Evolutionary conservation across 345 rosid genomes (phyloP), one percentile per base, ranked within the genome.

Genomic region (Psidium friedrichsthalianum): DNA sequence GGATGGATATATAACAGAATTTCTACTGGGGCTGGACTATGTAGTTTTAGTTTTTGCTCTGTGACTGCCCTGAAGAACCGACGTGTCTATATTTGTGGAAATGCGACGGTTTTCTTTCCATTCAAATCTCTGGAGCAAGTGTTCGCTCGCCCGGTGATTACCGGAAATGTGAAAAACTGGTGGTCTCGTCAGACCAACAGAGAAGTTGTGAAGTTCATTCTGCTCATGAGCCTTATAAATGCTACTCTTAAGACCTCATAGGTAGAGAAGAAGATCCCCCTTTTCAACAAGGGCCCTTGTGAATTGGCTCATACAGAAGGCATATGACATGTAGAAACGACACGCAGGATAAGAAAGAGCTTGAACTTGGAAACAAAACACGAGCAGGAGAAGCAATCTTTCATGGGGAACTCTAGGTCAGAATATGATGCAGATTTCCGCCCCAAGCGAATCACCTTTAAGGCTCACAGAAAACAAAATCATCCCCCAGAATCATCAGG

Each of bases 381-480:
- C 47, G 18, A 69, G 25, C 80, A 36, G 80, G 25, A 69, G 47
- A 69, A 36, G 47, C 47, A 36, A 69, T 15, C 21, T 69, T 36
- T 21, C 24, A 36, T 21, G 47, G 80, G 47, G 20, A 4, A 44
- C 47, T 69, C 47, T 36, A 4, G 78, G 36, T 83, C 29, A 57
- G 47, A 20, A 57, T 12, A 24, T 1, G 76, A 42, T 11, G 36
- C 54, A 51, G 89, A 88, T 81, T 87, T 87, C 85, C 87, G 59
- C n/a, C 15, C n/a, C 40, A 57, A 85, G 88, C 87, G 87, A 91
- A 86, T 83, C 84, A 83, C 82, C n/a, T 76, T 85, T 11, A 59
- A 80, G 81, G 85, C 88, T 85, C 84, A 59, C 47, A 82, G 81
- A 80, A 83, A 85, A 83, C 74, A 49, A 85, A 84, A 86, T 56